Conservation (phyloP, 768 basidiomycete species). For the Xanthoconium stramineum region DNA sequence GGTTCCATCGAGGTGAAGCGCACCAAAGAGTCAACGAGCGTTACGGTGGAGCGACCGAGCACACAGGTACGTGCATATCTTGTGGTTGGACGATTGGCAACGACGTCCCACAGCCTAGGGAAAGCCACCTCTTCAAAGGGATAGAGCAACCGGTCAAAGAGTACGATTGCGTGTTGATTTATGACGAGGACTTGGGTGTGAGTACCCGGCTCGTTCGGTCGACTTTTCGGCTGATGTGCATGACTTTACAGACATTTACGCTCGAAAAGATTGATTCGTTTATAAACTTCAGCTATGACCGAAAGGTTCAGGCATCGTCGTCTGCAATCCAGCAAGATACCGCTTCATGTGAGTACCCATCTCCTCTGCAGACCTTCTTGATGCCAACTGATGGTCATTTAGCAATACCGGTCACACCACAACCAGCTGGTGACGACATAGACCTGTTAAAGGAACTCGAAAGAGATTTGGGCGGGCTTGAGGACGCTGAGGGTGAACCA, state of each 20-base stretch:
- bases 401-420: constrained; percentile 21
- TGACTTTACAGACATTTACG: constrained; percentile 53
- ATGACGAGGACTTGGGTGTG: constrained; percentile 72
- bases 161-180: constrained; percentile 74
- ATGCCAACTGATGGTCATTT: background rate
- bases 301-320: constrained; percentile 35
- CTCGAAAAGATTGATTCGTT: constrained; percentile 74
- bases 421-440: constrained; percentile 27
- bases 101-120: constrained; percentile 39
- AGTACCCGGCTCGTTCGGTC: constrained; percentile 21
- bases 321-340: constrained; percentile 15
- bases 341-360: constrained; percentile 22
- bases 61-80: constrained; percentile 44
- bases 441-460: constrained; percentile 31
- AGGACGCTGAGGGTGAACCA: constrained; percentile 38
- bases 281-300: constrained; percentile 52
- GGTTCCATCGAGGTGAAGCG: constrained; percentile 63
- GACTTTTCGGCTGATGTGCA: constrained; percentile 8
- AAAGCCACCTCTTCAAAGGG: constrained; percentile 57
- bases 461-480: constrained; percentile 24
- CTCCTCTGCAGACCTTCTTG: background rate
- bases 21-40: constrained; percentile 47
- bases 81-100: background rate
- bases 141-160: constrained; percentile 59
- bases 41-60: constrained; percentile 65